Conservation (phyloP, 108 stramenopile genomes). For the Skeletonema costatum region DNA sequence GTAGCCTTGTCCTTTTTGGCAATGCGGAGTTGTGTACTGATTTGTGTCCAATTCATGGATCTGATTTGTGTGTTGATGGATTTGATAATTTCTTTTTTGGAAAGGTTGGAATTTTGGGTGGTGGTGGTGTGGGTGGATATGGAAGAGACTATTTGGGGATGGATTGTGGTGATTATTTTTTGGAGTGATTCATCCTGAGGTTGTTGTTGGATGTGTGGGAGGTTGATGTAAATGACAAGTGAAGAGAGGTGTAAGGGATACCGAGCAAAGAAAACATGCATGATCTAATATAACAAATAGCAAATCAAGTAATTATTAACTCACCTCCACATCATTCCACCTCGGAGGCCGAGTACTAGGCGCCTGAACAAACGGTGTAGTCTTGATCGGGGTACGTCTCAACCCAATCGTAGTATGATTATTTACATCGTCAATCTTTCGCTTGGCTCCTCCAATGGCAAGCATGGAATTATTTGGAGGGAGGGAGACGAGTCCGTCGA, state of each 20-base stretch:
- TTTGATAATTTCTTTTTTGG: background rate
- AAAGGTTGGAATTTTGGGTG: background rate
- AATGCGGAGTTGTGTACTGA: background rate
- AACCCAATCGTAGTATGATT: background rate
- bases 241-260: background rate
- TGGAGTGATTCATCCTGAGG: background rate
- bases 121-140: background rate
- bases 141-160: background rate
- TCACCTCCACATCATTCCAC: conserved; percentile 1
- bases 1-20: background rate
- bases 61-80: background rate
- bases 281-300: no score
- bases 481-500: background rate
- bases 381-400: background rate
- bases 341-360: background rate
- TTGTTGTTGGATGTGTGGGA: background rate
- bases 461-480: background rate
- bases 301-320: background rate
- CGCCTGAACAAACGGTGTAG: background rate
- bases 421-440: background rate
- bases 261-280: background rate
- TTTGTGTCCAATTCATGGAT: background rate
- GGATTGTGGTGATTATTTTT: background rate
- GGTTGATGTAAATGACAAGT: background rate
- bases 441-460: background rate